Base-by-base conservation (phyloP, 169 alveolate species). In the Neospora caninum region DNA sequence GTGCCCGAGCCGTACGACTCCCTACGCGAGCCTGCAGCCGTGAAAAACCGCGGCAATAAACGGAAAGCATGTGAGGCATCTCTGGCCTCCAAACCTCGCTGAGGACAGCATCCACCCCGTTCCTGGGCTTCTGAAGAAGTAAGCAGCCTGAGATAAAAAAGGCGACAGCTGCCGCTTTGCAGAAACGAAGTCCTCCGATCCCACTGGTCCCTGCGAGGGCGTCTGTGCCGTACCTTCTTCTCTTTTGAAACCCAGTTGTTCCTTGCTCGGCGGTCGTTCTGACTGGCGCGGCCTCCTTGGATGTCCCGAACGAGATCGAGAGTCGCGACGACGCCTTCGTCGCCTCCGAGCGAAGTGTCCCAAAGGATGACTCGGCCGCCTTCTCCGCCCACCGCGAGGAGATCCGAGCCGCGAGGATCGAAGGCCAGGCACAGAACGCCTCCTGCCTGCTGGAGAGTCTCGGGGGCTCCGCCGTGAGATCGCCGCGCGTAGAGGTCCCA, bases 391-490 rank as follows among this genome's bases (percentile, higher is more conserved):
- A 97, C 97, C 0, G 98, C 98, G n/a, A 96, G 95, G 80, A 96
- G 93, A 91, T 97, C 98, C 93, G 97, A 97, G 41, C 98, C 98
- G 93, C 97, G 94, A 16, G 98, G 98, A 39, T 96, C 97, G 87
- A 97, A 95, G 80, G 97, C 98, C 31, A 98, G 84, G n/a, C 98
- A 94, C 34, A 97, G 92, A 4, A 98, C 98, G 89, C 97, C 98
- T 13, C 98, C 95, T 78, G 97, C 94, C 88, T 97, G 98, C 80
- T 91, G 93, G 80, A 98, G 94, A 13, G 98, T 96, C 93, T 98
- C 99, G 70, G 98, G 96, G 10, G 96, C 96, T 41, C 97, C 97
- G 88, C 98, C 98, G 93, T 98, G 98, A 9, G 94, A 70, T 49
- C 94, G 89, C 36, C 97, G 96, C 34, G 92, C 96, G 38, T 88